phyloP scores from a whole-genome alignment of 805 yeast genomes.

The Cyberlindnera mississippiensis region DNA sequence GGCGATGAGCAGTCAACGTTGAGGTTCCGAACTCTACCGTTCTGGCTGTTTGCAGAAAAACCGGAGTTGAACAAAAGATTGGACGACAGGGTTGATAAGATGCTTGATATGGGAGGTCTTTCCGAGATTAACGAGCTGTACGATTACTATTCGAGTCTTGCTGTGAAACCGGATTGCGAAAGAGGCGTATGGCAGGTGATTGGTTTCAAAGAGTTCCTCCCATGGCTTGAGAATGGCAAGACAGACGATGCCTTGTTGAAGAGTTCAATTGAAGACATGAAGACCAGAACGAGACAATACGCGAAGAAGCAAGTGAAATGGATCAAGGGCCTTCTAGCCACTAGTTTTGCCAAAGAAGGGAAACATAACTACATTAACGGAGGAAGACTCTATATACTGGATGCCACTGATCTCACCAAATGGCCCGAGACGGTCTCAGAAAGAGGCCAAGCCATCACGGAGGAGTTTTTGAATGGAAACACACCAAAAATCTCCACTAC shows the following conservation, averaged over 20 bases:
- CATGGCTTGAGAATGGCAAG: conserved; percentile 46
- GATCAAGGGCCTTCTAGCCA: conserved; percentile 69
- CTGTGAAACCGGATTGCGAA: conserved; percentile 47
- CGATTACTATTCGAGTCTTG: conserved; percentile 35
- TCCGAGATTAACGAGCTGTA: conserved; percentile 65
- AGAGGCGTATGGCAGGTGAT: conserved; percentile 91
- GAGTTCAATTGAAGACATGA: conserved; percentile 70
- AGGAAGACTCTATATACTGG: conserved; percentile 61
- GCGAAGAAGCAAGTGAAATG: conserved; percentile 88
- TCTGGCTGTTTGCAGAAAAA: conserved; percentile 79
- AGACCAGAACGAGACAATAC: conserved; percentile 76
- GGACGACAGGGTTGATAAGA: conserved; percentile 76
- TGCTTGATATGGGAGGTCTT: conserved; percentile 69
- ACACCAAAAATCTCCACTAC: conserved; percentile 26
- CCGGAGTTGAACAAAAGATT: conserved; percentile 55
- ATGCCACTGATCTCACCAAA: conserved; percentile 64
- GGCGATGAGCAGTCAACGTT: conserved; percentile 44
- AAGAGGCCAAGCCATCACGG: conserved; percentile 51
- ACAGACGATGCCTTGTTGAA: conserved; percentile 28
- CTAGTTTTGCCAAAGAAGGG: conserved; percentile 50
- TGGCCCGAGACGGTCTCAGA: conserved; percentile 59
- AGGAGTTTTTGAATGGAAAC: conserved; percentile 32
- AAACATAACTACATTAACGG: conserved; percentile 48
- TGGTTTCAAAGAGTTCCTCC: conserved; percentile 86
- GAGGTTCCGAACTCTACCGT: conserved; percentile 57